A percentile compares a stretch with the other conserved stretches of the same genome.
Conservation (phyloP, 192 early-diverging fungal species). For the Endogone sp. region DNA sequence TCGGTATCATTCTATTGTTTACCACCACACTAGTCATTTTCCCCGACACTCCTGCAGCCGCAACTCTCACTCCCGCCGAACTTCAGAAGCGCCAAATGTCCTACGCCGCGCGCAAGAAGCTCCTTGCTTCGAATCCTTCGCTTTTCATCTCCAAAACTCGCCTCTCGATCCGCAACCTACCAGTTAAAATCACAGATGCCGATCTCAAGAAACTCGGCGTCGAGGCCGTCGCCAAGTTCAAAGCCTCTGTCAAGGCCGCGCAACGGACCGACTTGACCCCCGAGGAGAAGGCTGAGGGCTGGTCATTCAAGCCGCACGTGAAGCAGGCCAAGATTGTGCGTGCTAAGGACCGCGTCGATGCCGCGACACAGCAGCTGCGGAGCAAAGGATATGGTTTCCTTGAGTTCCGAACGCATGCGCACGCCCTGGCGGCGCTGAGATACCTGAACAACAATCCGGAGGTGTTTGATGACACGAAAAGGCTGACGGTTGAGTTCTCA, state of each 20-base stretch:
- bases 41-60: constrained; percentile 75
- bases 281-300: constrained; percentile 62
- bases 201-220: constrained; percentile 56
- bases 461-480: constrained; percentile 60
- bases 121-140: constrained; percentile 83
- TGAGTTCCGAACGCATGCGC: constrained; percentile 82
- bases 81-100: constrained; percentile 83
- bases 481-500: constrained; percentile 87
- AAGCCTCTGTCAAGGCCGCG: constrained; percentile 65
- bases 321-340: constrained; percentile 82
- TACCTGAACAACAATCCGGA: constrained; percentile 84
- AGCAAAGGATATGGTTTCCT: constrained; percentile 93
- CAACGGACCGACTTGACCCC: constrained; percentile 46
- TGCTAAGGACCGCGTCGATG: constrained; percentile 76
- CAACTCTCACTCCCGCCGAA: constrained; percentile 62
- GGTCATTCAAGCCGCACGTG: constrained; percentile 56
- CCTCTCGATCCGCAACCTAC: constrained; percentile 86
- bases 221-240: constrained; percentile 69
- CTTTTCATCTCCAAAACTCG: constrained; percentile 86
- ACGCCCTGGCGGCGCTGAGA: constrained; percentile 89
- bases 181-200: constrained; percentile 66
- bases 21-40: constrained; percentile 58
- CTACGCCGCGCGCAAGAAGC: constrained; percentile 74
- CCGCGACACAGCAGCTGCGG: constrained; percentile 55
- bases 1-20: too few species aligned